Evolutionary conservation across 306 rosid genomes (phyloP).

Genomic region (Fragaria ananassa): DNA sequence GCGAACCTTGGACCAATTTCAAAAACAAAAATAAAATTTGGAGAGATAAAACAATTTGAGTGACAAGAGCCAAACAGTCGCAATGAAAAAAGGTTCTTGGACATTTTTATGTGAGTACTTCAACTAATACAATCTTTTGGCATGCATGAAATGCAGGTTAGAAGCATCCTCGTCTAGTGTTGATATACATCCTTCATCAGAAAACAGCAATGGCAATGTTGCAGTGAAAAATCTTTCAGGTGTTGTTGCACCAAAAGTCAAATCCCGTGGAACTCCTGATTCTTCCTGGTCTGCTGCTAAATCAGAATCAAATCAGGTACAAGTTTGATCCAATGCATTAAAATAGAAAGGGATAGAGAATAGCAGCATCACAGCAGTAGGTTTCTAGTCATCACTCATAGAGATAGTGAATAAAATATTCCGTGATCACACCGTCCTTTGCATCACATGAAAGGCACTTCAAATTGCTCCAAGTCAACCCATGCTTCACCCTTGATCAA

Average conservation of each 20-base stretch:
- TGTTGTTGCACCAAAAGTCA: conserved; percentile 29
- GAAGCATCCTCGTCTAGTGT: conserved; percentile 78
- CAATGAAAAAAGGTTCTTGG: neutral
- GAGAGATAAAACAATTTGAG: neutral
- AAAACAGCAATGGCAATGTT: conserved; percentile 29
- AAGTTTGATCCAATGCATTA: neutral
- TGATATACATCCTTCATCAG: conserved; percentile 44
- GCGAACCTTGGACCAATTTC: neutral
- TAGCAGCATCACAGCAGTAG: neutral
- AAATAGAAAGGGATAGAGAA: neutral
- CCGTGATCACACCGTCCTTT: neutral
- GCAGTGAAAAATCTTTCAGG: conserved; percentile 41
- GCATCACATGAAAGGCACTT: neutral
- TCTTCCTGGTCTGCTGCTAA: conserved; percentile 47
- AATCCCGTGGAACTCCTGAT: conserved; percentile 19
- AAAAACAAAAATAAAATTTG: neutral
- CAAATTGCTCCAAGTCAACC: neutral
- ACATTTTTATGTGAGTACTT: conserved; percentile 4
- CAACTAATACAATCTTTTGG: conserved; percentile 6
- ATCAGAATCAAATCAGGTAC: conserved; percentile 53
- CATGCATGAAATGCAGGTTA: conserved; percentile 48
- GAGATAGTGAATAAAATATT: neutral
- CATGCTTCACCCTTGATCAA: neutral
- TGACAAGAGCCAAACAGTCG: neutral
- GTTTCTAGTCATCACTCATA: neutral